Conservation (phyloP, 1,284 basidiomycete genomes). For the Rhodotorula mucilaginosa region DNA sequence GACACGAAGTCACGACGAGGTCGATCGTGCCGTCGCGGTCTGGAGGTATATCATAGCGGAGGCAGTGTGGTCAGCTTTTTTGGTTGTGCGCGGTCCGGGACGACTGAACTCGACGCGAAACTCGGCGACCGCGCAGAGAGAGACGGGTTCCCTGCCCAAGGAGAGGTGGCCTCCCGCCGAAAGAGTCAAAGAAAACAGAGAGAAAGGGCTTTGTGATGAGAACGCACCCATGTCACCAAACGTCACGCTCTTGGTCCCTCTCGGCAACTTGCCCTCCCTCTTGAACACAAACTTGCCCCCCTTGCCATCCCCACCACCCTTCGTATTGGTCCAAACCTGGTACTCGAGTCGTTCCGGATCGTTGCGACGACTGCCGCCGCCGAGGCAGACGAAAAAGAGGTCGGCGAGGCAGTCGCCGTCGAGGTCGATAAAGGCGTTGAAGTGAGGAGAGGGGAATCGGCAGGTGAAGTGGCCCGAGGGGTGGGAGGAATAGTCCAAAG, state of each 20-base stretch:
- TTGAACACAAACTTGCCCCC: too few relatives aligned
- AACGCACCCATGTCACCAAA: constrained; percentile 86
- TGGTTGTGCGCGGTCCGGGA: too few relatives aligned
- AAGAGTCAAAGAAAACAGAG: too few relatives aligned
- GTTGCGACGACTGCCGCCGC: constrained; percentile 46
- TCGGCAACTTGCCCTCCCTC: constrained; percentile 63
- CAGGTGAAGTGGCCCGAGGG: constrained; percentile 53
- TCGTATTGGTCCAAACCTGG: constrained; percentile 89
- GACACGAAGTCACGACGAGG: constrained; percentile 84
- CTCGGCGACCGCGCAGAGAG: too few relatives aligned
- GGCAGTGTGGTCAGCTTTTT: background rate
- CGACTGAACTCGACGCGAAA: too few relatives aligned
- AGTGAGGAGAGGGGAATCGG: constrained; percentile 78
- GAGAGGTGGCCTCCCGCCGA: too few relatives aligned
- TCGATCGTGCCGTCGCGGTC: constrained; percentile 96
- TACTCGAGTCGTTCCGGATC: constrained; percentile 54
- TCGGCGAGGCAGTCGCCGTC: constrained; percentile 97
- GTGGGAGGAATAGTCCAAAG: constrained; percentile 54
- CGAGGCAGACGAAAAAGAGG: constrained; percentile 82
- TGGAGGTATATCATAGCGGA: constrained; percentile 45
- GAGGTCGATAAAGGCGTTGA: constrained; percentile 90
- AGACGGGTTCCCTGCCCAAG: too few relatives aligned
- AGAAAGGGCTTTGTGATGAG: too few relatives aligned
- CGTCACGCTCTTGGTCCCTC: constrained; percentile 72
- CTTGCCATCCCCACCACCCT: constrained; percentile 45